phyloP scores from a whole-genome alignment of 2,329 filamentous ascomycete species.

The Trichoderma semiorbis region DNA sequence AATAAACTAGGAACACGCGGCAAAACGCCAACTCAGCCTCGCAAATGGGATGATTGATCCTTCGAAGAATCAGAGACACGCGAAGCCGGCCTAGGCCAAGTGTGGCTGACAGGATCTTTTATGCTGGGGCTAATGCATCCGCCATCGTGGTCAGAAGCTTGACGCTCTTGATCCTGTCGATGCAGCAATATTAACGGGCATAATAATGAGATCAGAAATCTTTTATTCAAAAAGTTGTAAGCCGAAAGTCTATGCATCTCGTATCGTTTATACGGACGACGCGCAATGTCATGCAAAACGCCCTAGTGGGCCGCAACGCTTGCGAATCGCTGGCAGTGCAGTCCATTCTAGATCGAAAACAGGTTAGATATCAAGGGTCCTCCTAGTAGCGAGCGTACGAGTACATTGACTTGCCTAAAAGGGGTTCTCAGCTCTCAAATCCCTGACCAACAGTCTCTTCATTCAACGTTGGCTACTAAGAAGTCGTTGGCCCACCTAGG shows the following conservation, averaged over 20 bases:
- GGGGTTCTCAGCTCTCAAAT: background rate
- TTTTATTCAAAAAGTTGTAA: background rate
- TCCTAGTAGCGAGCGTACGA: background rate
- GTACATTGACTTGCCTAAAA: background rate
- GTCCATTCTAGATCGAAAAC: background rate
- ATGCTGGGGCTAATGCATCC: background rate
- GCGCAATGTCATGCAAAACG: background rate
- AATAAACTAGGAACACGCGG: background rate
- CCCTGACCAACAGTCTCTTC: background rate
- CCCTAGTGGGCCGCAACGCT: background rate
- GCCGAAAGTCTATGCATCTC: background rate
- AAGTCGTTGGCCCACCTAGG: background rate
- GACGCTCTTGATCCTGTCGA: background rate
- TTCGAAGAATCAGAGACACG: background rate
- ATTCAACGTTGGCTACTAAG: background rate
- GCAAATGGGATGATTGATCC: background rate
- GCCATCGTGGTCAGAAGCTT: background rate
- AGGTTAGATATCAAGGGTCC: background rate
- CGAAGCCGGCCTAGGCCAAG: background rate
- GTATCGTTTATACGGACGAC: background rate
- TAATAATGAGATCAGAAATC: background rate
- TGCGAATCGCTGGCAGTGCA: background rate
- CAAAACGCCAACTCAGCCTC: slow-evolving; percentile 12
- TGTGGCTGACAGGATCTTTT: background rate
- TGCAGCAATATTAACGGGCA: background rate